phyloP scores from a whole-genome alignment of 345 rosid genomes.

The Eucalyptus marginata region DNA sequence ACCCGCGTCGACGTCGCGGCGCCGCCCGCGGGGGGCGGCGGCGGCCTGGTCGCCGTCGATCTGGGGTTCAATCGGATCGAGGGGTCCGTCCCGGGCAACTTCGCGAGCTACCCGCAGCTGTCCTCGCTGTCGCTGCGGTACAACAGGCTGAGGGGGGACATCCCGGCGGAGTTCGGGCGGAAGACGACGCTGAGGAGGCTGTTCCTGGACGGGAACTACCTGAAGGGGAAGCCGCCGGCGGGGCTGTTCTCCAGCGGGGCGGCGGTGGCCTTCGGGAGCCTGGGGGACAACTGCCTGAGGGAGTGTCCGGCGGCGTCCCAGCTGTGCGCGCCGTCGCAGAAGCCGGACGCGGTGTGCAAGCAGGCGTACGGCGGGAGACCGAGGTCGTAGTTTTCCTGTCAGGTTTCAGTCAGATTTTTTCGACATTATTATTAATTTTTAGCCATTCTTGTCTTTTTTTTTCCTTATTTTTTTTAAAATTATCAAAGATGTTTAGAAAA shows the following conservation, averaged over 20 bases:
- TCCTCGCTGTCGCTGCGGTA: constrained; percentile 63
- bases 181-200: constrained; percentile 45
- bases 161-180: constrained; percentile 50
- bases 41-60: constrained; percentile 64
- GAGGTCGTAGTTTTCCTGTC: constrained; percentile 15
- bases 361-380: constrained; percentile 78
- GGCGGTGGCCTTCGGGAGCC: constrained; percentile 47
- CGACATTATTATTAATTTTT: not conserved
- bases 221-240: constrained; percentile 72
- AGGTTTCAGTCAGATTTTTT: not conserved
- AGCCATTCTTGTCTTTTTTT: not conserved
- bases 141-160: constrained; percentile 57
- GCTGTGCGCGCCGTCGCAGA: constrained; percentile 78
- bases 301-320: constrained; percentile 66
- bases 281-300: constrained; percentile 80
- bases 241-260: constrained; percentile 18
- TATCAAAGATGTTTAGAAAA: not conserved
- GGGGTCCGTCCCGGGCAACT: constrained; percentile 39
- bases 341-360: constrained; percentile 51
- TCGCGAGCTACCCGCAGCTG: constrained; percentile 44
- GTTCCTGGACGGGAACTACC: constrained; percentile 72
- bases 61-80: constrained; percentile 62
- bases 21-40: constrained; percentile 21
- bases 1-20: constrained; percentile 31
- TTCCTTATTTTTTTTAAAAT: not conserved